phyloP scores from a whole-genome alignment of 352 stramenopile genomes.

The Pythium aquatile region DNA sequence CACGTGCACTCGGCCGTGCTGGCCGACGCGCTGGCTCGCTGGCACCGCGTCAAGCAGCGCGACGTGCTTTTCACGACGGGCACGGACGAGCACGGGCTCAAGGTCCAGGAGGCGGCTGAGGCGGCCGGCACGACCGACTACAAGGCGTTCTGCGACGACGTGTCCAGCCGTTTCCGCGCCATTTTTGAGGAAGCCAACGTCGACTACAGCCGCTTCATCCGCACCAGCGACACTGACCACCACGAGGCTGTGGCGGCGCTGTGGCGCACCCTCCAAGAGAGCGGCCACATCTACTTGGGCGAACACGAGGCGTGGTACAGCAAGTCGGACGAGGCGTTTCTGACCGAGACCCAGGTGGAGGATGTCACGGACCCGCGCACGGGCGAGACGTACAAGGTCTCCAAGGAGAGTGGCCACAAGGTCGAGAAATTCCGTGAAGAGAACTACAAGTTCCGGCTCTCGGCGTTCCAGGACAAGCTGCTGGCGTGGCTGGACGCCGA shows the following conservation, averaged over 20 bases:
- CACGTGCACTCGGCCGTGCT: slow-evolving; percentile 97
- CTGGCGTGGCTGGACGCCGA: slow-evolving; percentile 86
- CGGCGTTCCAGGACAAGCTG: slow-evolving; percentile 91
- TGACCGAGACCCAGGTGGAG: slow-evolving; percentile 97
- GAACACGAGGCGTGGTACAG: slow-evolving; percentile 99
- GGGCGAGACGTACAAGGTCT: slow-evolving; percentile 57
- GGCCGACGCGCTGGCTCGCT: slow-evolving; percentile 81
- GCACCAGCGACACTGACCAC: slow-evolving; percentile 95
- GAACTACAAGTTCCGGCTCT: slow-evolving; percentile 99
- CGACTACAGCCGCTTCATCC: slow-evolving; percentile 95
- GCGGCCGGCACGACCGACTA: slow-evolving; percentile 81
- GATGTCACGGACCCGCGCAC: slow-evolving; percentile 42
- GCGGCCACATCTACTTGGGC: slow-evolving; percentile 96
- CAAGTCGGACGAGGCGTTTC: slow-evolving; percentile 98
- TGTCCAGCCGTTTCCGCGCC: slow-evolving; percentile 89
- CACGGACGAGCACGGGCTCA: slow-evolving; percentile 98
- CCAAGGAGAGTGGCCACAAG: slow-evolving; percentile 87
- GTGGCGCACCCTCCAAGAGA: slow-evolving; percentile 90
- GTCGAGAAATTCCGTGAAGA: slow-evolving; percentile 96
- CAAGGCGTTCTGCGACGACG: slow-evolving; percentile 89
- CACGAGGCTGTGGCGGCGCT: slow-evolving; percentile 89
- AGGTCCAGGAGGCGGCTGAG: slow-evolving; percentile 94
- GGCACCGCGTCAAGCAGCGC: slow-evolving; percentile 54
- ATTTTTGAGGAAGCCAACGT: slow-evolving; percentile 91
- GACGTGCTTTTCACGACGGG: slow-evolving; percentile 94